Evolutionary conservation across 768 basidiomycete genomes (phyloP).

Genomic region (Rubroboletus pulcherrimus): DNA sequence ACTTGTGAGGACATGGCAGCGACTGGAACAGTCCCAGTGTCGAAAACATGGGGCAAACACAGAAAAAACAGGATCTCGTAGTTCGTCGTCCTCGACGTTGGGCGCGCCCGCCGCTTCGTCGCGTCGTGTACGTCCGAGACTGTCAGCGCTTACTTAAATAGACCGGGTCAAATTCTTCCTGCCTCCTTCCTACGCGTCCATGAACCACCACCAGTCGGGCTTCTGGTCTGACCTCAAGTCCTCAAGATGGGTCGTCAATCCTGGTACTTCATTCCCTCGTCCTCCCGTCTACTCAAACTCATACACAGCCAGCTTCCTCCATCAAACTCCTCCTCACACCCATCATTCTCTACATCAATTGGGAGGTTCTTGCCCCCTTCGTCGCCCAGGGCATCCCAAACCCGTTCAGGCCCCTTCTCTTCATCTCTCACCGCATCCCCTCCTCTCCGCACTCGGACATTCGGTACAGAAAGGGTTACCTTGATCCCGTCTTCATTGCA

Average conservation of each 20-base stretch:
- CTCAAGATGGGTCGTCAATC: conserved; percentile 70
- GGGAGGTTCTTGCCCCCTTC: conserved; percentile 52
- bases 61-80: background rate
- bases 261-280: conserved; percentile 38
- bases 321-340: conserved; percentile 64
- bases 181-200: background rate
- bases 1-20: conserved; percentile 55
- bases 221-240: conserved; percentile 51
- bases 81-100: background rate
- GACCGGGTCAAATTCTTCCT: background rate
- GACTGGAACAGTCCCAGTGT: conserved; percentile 53
- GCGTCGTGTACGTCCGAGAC: too few relatives aligned
- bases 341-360: conserved; percentile 58
- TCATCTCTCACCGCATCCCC: conserved; percentile 63
- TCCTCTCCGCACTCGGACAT: conserved; percentile 50
- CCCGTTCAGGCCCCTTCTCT: conserved; percentile 69
- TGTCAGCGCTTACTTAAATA: too few relatives aligned
- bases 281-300: background rate
- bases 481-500: conserved; percentile 74
- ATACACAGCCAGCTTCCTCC: conserved; percentile 46
- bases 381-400: conserved; percentile 52
- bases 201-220: background rate
- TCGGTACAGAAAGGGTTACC: conserved; percentile 66
- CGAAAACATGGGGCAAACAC: conserved; percentile 53
- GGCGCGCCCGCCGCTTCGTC: too few relatives aligned